phyloP scores from a whole-genome alignment of 371 early-diverging fungal genomes.

The Umbelopsis sp. region DNA sequence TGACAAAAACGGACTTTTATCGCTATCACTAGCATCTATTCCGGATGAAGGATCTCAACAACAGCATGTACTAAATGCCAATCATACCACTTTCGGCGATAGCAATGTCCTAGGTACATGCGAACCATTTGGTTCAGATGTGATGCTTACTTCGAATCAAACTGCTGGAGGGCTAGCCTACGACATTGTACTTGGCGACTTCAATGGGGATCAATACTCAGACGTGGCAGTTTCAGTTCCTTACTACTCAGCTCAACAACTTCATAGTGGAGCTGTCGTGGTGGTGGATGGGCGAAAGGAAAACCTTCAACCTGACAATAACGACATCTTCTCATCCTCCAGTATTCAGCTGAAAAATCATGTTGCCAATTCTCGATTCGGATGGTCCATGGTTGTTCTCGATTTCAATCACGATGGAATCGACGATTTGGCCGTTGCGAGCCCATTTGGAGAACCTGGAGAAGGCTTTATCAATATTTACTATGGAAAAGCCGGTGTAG shows the following conservation, averaged over 20 bases:
- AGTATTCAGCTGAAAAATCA: conserved; percentile 30
- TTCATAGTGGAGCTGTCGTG: conserved; percentile 71
- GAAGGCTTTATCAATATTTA: conserved; percentile 64
- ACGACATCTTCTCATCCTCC: not conserved
- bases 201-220: conserved; percentile 60
- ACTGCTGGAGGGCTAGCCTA: conserved; percentile 71
- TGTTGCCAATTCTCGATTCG: conserved; percentile 66
- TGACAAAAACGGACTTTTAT: conserved; percentile 17
- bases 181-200: conserved; percentile 68
- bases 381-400: conserved; percentile 71
- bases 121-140: not conserved
- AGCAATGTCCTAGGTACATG: not conserved
- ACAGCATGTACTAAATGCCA: not conserved
- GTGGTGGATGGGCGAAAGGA: conserved; percentile 31
- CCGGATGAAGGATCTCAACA: conserved; percentile 23
- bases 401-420: conserved; percentile 88
- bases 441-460: conserved; percentile 59
- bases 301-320: not conserved
- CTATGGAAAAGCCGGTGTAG: conserved; percentile 60
- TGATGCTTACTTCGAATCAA: conserved; percentile 48
- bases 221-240: conserved; percentile 81
- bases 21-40: conserved; percentile 20
- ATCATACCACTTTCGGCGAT: too few relatives aligned
- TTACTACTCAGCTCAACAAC: conserved; percentile 39
- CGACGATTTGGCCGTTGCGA: conserved; percentile 83